Conservation (phyloP, 768 basidiomycete genomes). For the Suillus paluster region DNA sequence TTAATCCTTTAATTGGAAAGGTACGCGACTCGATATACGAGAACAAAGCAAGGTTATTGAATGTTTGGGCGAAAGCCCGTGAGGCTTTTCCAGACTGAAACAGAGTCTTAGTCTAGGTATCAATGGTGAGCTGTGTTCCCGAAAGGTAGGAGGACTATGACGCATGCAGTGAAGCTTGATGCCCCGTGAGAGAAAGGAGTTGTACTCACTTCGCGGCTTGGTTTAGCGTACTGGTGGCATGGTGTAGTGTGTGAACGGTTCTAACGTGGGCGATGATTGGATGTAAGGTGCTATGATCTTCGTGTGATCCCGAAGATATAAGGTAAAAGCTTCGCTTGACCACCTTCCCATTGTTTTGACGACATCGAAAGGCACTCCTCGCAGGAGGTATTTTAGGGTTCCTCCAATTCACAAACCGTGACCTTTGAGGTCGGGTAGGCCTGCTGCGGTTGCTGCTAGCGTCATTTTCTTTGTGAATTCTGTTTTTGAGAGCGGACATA, state of each 20-base stretch:
- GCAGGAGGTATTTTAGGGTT: conserved; percentile 29
- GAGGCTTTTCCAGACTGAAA: background rate
- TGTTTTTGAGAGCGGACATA: conserved; percentile 29
- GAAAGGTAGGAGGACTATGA: background rate
- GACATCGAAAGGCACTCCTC: conserved; percentile 33
- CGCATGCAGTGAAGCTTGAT: conserved; percentile 7
- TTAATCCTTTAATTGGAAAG: no score
- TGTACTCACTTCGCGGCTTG: background rate
- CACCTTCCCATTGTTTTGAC: conserved; percentile 38
- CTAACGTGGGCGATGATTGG: conserved; percentile 10
- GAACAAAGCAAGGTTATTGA: no score
- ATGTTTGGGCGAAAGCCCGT: background rate
- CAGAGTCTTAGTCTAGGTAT: background rate
- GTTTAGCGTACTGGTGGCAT: background rate
- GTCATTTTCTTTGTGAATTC: conserved; percentile 28
- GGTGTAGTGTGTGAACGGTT: conserved; percentile 10
- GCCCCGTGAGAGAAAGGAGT: conserved; percentile 7
- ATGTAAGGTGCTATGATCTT: conserved; percentile 30
- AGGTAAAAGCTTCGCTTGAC: conserved; percentile 33
- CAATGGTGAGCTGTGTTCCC: conserved; percentile 10
- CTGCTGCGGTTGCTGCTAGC: conserved; percentile 7
- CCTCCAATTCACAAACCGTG: conserved; percentile 31
- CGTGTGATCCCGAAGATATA: conserved; percentile 34
- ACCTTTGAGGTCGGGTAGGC: background rate
- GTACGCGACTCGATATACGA: no score